phyloP scores from a whole-genome alignment of 2,329 filamentous ascomycete species.

The Calonectria hawksworthii region DNA sequence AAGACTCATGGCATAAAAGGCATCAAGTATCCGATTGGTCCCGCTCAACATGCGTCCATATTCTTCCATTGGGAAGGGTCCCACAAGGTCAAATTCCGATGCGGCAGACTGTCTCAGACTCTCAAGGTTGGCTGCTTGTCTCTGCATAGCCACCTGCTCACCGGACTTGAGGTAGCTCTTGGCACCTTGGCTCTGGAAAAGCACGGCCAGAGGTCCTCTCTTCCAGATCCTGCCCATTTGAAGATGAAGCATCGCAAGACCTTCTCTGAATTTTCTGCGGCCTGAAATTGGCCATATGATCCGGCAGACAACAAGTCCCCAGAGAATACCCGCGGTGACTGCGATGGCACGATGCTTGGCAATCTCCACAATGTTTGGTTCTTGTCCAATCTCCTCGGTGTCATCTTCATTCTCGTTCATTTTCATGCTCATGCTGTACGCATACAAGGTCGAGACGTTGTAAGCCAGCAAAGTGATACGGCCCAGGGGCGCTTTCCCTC shows the following conservation, averaged over 20 bases:
- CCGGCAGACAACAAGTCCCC: slow-evolving; percentile 92
- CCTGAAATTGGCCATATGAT: slow-evolving; percentile 95
- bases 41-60: slow-evolving; percentile 82
- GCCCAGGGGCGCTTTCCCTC: slow-evolving; percentile 89
- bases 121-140: slow-evolving; percentile 75
- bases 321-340: slow-evolving; percentile 90
- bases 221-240: slow-evolving; percentile 98
- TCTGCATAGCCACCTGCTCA: slow-evolving; percentile 26
- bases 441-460: slow-evolving; percentile 94
- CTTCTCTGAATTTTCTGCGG: slow-evolving; percentile 88
- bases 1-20: slow-evolving; percentile 96
- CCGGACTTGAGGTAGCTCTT: slow-evolving; percentile 74
- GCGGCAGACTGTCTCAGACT: slow-evolving; percentile 78
- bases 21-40: slow-evolving; percentile 87
- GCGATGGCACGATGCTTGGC: slow-evolving; percentile 88
- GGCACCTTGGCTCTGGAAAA: slow-evolving; percentile 71
- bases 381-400: slow-evolving; percentile 81
- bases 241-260: slow-evolving; percentile 88
- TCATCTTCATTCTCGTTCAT: slow-evolving; percentile 78
- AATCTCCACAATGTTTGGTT: slow-evolving; percentile 89
- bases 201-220: slow-evolving; percentile 84
- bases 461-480: slow-evolving; percentile 96
- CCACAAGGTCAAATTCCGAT: slow-evolving; percentile 88
- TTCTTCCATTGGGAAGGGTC: slow-evolving; percentile 83
- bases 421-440: slow-evolving; percentile 86